A percentile compares a stretch with the other conserved stretches of the same genome.
Evolutionary conservation across 306 rosid species (phyloP).

Genomic region (Neltuma alba): DNA sequence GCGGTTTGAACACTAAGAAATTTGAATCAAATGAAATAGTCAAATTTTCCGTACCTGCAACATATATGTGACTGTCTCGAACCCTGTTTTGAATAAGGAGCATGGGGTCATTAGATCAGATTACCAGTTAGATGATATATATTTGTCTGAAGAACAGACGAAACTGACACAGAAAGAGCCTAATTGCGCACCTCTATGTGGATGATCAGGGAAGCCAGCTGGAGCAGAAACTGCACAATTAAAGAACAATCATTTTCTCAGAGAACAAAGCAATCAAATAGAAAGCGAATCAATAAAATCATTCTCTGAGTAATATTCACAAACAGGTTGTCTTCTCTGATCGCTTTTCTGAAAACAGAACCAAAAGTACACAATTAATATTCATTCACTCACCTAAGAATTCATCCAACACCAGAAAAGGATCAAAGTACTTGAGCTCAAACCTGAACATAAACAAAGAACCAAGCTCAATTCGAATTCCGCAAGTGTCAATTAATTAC

Average conservation of each 20-base stretch:
- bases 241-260: conserved; percentile 28
- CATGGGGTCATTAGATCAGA: conserved; percentile 24
- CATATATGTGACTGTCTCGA: conserved; percentile 98
- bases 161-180: conserved; percentile 14
- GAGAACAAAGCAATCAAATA: too few relatives aligned
- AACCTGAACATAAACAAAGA: conserved; percentile 52
- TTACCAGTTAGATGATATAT: neutral
- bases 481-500: neutral
- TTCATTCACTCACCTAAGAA: conserved; percentile 70
- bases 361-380: conserved; percentile 13
- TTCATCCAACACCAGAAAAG: conserved; percentile 90
- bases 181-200: conserved; percentile 81
- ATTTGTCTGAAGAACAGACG: neutral
- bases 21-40: neutral
- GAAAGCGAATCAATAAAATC: neutral
- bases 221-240: conserved; percentile 77
- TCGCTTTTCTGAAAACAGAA: conserved; percentile 19
- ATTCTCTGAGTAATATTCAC: neutral
- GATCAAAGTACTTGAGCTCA: conserved; percentile 93
- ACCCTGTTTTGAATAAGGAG: conserved; percentile 60
- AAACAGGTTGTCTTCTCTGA: conserved; percentile 7
- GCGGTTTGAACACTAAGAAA: neutral
- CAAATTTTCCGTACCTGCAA: conserved; percentile 65
- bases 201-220: conserved; percentile 98
- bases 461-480: conserved; percentile 21